A percentile compares a stretch with the other conserved stretches of the same genome.
Evolutionary conservation across 805 yeast species (phyloP).

Genomic region (Middelhovenomyces tepae): DNA sequence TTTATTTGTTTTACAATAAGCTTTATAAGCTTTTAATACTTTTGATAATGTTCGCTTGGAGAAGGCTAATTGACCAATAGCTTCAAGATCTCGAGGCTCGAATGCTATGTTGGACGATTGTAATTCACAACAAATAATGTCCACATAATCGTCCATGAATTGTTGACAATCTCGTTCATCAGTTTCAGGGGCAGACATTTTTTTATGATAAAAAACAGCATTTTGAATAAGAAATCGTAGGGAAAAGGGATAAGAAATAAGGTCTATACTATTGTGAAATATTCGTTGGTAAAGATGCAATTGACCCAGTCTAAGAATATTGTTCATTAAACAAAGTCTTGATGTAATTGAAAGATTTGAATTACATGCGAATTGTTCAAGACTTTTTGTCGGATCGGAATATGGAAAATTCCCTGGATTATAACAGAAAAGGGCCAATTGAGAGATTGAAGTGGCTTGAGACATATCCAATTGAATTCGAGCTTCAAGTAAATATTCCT

Average conservation of each 20-base stretch:
- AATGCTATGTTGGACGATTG: no score
- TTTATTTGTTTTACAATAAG: neutral
- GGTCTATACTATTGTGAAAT: no score
- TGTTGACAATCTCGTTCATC: no score
- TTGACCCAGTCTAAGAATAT: no score
- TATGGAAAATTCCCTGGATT: neutral
- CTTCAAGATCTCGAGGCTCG: no score
- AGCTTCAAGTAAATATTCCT: neutral
- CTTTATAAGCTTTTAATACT: neutral
- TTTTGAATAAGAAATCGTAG: neutral
- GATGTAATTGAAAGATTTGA: constrained; percentile 7
- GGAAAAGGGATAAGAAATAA: constrained; percentile 2
- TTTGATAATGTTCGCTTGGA: constrained; percentile 5
- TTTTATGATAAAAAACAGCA: neutral
- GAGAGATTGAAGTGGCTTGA: neutral
- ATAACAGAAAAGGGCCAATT: constrained; percentile 1
- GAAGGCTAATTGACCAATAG: neutral
- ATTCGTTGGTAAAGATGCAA: no score
- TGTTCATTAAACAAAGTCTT: constrained; percentile 5
- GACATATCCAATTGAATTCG: constrained; percentile 1
- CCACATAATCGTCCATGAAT: constrained; percentile 2
- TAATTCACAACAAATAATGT: no score
- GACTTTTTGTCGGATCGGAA: neutral
- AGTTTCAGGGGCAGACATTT: neutral
- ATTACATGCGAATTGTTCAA: constrained; percentile 4